These are phyloP conservation scores for Furcasterigmium furcatum DNA, from an alignment of 2,329 filamentous ascomycete genomes.

Conservation along the genomic window DNA sequence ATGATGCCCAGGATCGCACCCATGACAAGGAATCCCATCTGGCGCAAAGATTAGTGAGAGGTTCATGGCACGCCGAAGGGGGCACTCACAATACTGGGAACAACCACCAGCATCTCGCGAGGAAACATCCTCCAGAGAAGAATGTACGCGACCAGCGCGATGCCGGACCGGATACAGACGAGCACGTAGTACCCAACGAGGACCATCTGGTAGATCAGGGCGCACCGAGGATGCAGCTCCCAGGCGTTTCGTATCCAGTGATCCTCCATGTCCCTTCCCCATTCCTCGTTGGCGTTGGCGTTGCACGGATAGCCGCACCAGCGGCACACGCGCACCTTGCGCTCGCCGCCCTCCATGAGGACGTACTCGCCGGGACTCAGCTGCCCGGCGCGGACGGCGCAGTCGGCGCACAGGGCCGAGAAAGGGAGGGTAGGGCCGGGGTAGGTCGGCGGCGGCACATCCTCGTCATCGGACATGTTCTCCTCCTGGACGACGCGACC, in stretches of 20 bases:
- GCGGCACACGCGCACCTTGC: constrained; percentile 32
- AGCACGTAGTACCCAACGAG: constrained; percentile 32
- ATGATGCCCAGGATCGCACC: background rate
- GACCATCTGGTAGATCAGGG: constrained; percentile 10
- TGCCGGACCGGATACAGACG: constrained; percentile 32
- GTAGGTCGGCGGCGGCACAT: constrained; percentile 1
- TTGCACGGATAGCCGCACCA: constrained; percentile 37
- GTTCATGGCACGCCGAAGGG: too few species aligned
- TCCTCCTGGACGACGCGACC: background rate
- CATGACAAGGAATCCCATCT: constrained; percentile 31
- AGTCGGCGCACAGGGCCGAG: constrained; percentile 34
- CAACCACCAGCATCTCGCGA: constrained; percentile 23
- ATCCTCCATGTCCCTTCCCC: background rate
- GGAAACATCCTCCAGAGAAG: constrained; percentile 35
- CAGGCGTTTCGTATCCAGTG: background rate
- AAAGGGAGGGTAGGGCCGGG: constrained; percentile 30
- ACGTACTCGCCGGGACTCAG: constrained; percentile 13
- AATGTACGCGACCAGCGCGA: constrained; percentile 29
- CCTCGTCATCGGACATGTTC: constrained; percentile 2
- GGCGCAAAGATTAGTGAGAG: too few species aligned
- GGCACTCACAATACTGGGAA: constrained; percentile 28
- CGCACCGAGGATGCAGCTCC: constrained; percentile 2
- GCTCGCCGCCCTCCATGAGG: constrained; percentile 4
- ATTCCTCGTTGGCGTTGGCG: background rate
- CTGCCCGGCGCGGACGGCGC: constrained; percentile 28